phyloP scores from a whole-genome alignment of 805 yeast species.

The Candida bentonensis region DNA sequence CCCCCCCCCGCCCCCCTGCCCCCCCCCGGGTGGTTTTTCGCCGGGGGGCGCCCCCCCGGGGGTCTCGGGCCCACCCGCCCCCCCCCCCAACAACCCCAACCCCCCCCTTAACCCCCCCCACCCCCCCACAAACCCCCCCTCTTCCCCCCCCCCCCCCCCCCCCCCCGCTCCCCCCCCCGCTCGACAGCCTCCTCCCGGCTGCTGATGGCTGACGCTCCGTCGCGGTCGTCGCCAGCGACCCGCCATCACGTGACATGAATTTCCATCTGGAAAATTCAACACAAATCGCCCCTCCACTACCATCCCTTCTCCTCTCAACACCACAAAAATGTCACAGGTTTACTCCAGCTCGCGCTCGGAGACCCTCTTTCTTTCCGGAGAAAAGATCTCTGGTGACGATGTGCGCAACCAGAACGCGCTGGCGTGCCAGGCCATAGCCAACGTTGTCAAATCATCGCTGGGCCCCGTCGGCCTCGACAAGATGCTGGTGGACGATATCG shows the following conservation, averaged over 20 bases:
- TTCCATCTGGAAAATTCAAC: neutral
- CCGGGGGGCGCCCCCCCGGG: too few species aligned
- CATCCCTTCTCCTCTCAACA: neutral
- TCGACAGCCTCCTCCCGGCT: too few species aligned
- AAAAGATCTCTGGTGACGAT: constrained; percentile 90
- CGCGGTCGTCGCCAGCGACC: neutral
- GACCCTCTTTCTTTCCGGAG: constrained; percentile 90
- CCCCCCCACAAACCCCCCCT: too few species aligned
- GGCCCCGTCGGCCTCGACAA: constrained; percentile 98
- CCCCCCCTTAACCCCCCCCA: too few species aligned
- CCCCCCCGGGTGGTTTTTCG: too few species aligned
- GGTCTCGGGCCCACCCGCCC: too few species aligned
- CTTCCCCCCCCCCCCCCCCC: too few species aligned
- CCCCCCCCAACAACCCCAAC: too few species aligned
- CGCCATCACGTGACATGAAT: neutral
- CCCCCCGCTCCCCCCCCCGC: too few species aligned
- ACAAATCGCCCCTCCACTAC: neutral
- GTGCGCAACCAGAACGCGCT: constrained; percentile 86
- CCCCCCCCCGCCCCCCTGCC: too few species aligned
- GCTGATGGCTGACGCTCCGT: neutral
- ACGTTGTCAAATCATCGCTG: constrained; percentile 76
- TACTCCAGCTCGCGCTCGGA: constrained; percentile 77
- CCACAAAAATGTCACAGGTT: constrained; percentile 37
- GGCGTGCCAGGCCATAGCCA: constrained; percentile 81
- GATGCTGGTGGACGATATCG: constrained; percentile 97